phyloP scores from a whole-genome alignment of 1,139 yeast species.

The Blastobotrys illinoisensis region DNA sequence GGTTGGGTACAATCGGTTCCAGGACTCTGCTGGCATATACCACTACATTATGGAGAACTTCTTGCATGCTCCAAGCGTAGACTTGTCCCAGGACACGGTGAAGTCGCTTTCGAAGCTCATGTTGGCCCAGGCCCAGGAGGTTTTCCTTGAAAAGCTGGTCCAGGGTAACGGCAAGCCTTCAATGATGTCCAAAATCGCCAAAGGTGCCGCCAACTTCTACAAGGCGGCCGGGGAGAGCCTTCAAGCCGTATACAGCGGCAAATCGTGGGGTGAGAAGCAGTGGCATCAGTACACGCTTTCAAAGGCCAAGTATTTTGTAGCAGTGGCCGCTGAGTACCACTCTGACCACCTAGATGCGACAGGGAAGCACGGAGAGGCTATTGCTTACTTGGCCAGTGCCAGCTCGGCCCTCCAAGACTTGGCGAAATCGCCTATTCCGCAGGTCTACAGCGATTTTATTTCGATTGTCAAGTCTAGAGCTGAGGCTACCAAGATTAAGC shows the following conservation, averaged over 20 bases:
- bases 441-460: conserved; percentile 19
- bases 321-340: conserved; percentile 49
- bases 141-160: conserved; percentile 62
- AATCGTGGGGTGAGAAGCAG: conserved; percentile 49
- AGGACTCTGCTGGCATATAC: conserved; percentile 76
- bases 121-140: conserved; percentile 87
- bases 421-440: conserved; percentile 19
- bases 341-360: conserved; percentile 46
- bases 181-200: conserved; percentile 65
- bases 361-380: conserved; percentile 68
- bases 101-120: conserved; percentile 58
- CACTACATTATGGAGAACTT: conserved; percentile 73
- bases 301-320: conserved; percentile 42
- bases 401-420: conserved; percentile 20
- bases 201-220: conserved; percentile 54
- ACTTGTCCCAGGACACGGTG: conserved; percentile 65
- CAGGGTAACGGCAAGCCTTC: conserved; percentile 44
- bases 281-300: conserved; percentile 42
- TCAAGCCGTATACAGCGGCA: conserved; percentile 42
- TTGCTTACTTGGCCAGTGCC: conserved; percentile 61
- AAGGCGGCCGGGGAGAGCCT: conserved; percentile 46
- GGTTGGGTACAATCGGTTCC: conserved; percentile 54
- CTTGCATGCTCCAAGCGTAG: conserved; percentile 83
- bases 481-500: conserved; percentile 39
- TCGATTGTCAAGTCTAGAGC: conserved; percentile 22